Evolutionary conservation across 345 rosid species (phyloP).

Genomic region (Corchorus capsularis): DNA sequence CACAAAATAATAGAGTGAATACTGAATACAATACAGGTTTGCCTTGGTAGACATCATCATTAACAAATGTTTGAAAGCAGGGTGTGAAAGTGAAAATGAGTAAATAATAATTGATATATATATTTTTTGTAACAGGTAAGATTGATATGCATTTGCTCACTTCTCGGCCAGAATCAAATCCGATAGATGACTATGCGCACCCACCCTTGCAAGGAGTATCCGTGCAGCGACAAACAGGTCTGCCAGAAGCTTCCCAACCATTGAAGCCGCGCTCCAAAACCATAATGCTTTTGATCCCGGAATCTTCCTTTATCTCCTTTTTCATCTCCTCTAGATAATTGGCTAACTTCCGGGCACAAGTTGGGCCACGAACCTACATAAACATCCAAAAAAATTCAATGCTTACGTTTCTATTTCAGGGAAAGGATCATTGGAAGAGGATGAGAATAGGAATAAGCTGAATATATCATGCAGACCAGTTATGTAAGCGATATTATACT

Average conservation of each 20-base stretch:
- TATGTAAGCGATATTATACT: background rate
- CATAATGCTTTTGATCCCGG: constrained; percentile 67
- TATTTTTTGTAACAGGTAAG: background rate
- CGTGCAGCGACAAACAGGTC: constrained; percentile 78
- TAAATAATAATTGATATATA: background rate
- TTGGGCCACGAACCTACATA: constrained; percentile 88
- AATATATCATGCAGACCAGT: background rate
- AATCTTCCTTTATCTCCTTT: constrained; percentile 65
- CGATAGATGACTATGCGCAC: constrained; percentile 18
- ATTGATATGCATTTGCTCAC: background rate
- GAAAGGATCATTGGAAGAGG: background rate
- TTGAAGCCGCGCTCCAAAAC: constrained; percentile 83
- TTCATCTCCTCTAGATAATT: constrained; percentile 66
- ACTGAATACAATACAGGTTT: too few relatives aligned
- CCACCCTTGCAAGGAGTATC: constrained; percentile 65
- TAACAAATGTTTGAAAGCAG: background rate
- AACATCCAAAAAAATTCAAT: background rate
- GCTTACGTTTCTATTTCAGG: background rate
- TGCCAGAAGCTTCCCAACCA: constrained; percentile 91
- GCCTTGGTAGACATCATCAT: background rate
- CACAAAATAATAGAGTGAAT: too few relatives aligned
- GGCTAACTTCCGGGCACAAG: constrained; percentile 77
- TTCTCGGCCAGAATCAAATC: background rate
- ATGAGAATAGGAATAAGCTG: background rate
- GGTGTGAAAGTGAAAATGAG: background rate